A percentile compares a stretch with the other conserved stretches of the same genome.
These are phyloP conservation scores for Phytopythium mirpurense DNA, from an alignment of 352 stramenopile genomes.

Conservation along the genomic window DNA sequence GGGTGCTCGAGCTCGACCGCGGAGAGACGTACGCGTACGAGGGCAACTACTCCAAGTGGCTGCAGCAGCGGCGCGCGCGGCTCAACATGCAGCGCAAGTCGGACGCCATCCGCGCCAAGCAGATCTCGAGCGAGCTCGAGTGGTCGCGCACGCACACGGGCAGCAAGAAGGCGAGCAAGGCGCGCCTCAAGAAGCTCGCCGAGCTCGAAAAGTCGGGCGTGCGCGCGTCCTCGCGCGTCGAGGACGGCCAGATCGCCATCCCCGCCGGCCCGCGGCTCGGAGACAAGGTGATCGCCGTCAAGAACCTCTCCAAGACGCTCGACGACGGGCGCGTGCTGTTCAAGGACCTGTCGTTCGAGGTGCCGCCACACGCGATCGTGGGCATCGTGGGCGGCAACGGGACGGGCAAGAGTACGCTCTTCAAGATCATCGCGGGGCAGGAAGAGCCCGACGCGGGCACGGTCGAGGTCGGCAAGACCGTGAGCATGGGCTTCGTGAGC, in stretches of 20 bases:
- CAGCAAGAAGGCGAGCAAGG: slow-evolving; percentile 89
- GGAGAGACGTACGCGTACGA: slow-evolving; percentile 96
- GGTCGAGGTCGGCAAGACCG: slow-evolving; percentile 72
- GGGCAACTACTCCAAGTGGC: slow-evolving; percentile 98
- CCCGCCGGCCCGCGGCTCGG: slow-evolving; percentile 90
- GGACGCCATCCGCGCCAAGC: slow-evolving; percentile 87
- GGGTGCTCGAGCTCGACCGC: slow-evolving; percentile 97
- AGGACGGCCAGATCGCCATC: slow-evolving; percentile 89
- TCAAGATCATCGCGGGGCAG: slow-evolving; percentile 93
- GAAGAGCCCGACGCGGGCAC: slow-evolving; percentile 83
- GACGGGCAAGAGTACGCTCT: slow-evolving; percentile 95
- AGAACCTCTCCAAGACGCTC: slow-evolving; percentile 67
- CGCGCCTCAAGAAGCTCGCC: slow-evolving; percentile 91
- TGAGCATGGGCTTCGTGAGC: slow-evolving; percentile 73
- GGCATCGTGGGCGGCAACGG: slow-evolving; percentile 98
- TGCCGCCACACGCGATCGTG: slow-evolving; percentile 95
- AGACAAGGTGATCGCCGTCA: slow-evolving; percentile 89
- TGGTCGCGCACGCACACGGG: slow-evolving; percentile 89
- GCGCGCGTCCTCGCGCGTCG: slow-evolving; percentile 46
- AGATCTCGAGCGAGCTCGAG: slow-evolving; percentile 91
- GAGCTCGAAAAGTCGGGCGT: slow-evolving; percentile 75
- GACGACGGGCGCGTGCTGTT: slow-evolving; percentile 88
- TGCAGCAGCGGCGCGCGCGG: slow-evolving; percentile 93
- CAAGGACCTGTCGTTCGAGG: slow-evolving; percentile 90
- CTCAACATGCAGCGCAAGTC: slow-evolving; percentile 94